Conservation (phyloP, 1,139 yeast genomes). For the Saccharomyces hybrid region DNA sequence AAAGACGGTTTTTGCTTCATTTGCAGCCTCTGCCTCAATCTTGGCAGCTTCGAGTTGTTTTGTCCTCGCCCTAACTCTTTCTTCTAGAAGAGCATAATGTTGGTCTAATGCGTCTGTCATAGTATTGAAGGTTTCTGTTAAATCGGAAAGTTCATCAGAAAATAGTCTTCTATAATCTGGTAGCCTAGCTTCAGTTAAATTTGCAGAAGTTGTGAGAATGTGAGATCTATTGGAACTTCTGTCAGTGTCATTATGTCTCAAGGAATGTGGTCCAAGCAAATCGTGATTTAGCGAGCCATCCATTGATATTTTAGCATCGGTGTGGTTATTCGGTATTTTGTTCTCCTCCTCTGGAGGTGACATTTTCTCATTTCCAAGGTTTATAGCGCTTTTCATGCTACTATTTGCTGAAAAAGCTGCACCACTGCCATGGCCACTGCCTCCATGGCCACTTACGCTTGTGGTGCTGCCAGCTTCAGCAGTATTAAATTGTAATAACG, state of each 20-base stretch:
- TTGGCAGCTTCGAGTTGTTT: slow-evolving; percentile 86
- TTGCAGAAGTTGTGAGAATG: slow-evolving; percentile 35
- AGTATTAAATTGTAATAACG: neutral
- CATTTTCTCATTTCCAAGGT: neutral
- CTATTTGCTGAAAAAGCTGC: neutral
- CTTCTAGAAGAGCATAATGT: slow-evolving; percentile 80
- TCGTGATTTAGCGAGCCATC: slow-evolving; percentile 11
- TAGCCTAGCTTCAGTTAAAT: slow-evolving; percentile 39
- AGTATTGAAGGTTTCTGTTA: slow-evolving; percentile 80
- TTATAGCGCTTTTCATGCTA: neutral
- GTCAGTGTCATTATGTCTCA: slow-evolving; percentile 12
- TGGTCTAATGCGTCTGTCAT: slow-evolving; percentile 84
- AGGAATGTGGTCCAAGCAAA: slow-evolving; percentile 5
- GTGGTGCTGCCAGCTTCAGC: neutral
- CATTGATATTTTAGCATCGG: slow-evolving; percentile 4
- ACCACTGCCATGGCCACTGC: neutral
- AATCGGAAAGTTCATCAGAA: slow-evolving; percentile 79
- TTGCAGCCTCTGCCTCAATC: slow-evolving; percentile 82
- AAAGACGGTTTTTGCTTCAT: slow-evolving; percentile 89
- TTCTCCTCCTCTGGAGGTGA: slow-evolving; percentile 1
- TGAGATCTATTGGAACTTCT: slow-evolving; percentile 16
- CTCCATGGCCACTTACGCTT: neutral
- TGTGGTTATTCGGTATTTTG: slow-evolving; percentile 1
- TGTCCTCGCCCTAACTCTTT: slow-evolving; percentile 82
- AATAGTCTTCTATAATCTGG: slow-evolving; percentile 53